Evolutionary conservation across 805 yeast genomes (phyloP).

Genomic region (Jamesozyma jinghongensis): DNA sequence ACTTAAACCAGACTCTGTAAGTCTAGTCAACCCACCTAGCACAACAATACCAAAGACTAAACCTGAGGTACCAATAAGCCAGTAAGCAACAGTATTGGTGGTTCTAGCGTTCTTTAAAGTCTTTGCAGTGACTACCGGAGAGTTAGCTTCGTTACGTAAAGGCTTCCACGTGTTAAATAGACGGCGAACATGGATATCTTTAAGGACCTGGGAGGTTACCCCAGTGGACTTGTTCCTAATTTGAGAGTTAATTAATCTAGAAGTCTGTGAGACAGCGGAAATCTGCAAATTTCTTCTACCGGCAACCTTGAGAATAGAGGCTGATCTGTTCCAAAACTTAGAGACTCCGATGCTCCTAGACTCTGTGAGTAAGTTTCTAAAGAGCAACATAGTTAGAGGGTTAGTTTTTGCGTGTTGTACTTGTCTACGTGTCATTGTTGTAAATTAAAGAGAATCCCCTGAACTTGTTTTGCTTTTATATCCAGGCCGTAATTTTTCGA

Average conservation of each 20-base stretch:
- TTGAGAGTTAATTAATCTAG: too few species aligned
- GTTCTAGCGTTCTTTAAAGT: slow-evolving; percentile 26
- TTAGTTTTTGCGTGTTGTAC: too few species aligned
- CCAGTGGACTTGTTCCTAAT: too few species aligned
- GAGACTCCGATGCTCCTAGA: not conserved
- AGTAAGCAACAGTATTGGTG: slow-evolving; percentile 63
- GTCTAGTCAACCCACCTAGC: slow-evolving; percentile 90
- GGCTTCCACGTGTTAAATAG: not conserved
- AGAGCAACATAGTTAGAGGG: not conserved
- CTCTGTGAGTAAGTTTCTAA: not conserved
- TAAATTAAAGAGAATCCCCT: not conserved
- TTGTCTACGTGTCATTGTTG: too few species aligned
- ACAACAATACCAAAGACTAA: slow-evolving; percentile 91
- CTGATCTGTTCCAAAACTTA: not conserved
- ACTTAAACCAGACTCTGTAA: slow-evolving; percentile 91
- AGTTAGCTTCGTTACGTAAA: not conserved
- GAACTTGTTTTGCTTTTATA: not conserved
- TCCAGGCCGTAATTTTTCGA: too few species aligned
- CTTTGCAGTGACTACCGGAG: not conserved
- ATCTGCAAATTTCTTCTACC: not conserved
- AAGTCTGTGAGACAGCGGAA: not conserved
- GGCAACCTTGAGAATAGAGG: not conserved
- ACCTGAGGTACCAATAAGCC: slow-evolving; percentile 81
- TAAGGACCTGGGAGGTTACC: too few species aligned
- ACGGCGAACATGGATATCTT: not conserved